Percentiles rank a stretch among this genome's conserved stretches.
phyloP scores from a whole-genome alignment of 495 filamentous ascomycete species.

The Aspergillus hancockii region DNA sequence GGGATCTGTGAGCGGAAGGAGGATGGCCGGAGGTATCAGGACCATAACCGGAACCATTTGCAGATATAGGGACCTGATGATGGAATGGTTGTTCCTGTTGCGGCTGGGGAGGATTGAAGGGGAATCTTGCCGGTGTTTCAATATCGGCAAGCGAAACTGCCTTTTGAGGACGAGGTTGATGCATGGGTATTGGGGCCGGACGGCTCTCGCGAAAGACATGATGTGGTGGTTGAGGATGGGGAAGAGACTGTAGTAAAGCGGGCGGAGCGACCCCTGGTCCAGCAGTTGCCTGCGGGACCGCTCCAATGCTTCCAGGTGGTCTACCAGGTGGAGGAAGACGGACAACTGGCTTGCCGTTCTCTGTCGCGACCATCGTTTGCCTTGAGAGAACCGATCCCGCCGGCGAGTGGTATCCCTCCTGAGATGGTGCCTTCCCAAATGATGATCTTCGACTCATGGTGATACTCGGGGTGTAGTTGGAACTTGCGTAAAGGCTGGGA shows the following conservation, averaged over 20 bases:
- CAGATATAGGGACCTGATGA: constrained; percentile 78
- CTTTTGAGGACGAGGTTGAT: constrained; percentile 95
- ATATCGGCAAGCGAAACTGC: constrained; percentile 92
- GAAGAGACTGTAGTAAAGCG: constrained; percentile 16
- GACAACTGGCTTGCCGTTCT: constrained; percentile 74
- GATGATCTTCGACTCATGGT: constrained; percentile 92
- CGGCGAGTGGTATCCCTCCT: constrained; percentile 75
- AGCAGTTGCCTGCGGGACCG: constrained; percentile 27
- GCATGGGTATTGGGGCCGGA: constrained; percentile 78
- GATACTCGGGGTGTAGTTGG: constrained; percentile 84
- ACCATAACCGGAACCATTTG: constrained; percentile 56
- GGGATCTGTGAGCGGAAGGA: constrained; percentile 75
- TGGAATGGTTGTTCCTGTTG: constrained; percentile 83
- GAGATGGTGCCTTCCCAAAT: constrained; percentile 71
- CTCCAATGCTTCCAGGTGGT: constrained; percentile 28
- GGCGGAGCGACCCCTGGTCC: constrained; percentile 21
- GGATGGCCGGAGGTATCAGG: constrained; percentile 64
- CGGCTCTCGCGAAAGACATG: constrained; percentile 78
- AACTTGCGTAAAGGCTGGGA: constrained; percentile 78
- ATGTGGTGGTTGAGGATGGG: constrained; percentile 58
- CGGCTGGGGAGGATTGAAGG: constrained; percentile 70
- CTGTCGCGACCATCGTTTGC: constrained; percentile 56
- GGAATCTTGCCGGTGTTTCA: constrained; percentile 75
- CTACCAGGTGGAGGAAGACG: constrained; percentile 72
- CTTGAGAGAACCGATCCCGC: constrained; percentile 74